Evolutionary conservation across 164 flowering plant species (phyloP).

Genomic region (Protea cynaroides): DNA sequence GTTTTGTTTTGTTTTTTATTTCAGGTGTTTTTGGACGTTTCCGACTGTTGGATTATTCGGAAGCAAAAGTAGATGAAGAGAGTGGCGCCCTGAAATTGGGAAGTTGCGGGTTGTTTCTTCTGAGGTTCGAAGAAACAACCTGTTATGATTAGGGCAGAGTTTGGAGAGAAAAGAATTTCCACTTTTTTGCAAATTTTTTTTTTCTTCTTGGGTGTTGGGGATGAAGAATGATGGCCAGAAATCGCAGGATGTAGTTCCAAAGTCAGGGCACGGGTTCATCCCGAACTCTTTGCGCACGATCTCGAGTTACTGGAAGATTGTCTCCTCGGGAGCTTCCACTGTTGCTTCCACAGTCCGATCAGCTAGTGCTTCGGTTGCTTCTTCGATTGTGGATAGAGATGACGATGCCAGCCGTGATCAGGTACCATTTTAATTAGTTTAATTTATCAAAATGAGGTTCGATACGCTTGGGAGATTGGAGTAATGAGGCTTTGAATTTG

Average conservation of each 20-base stretch:
- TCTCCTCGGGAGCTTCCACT: slow-evolving; percentile 71
- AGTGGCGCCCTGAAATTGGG: background rate
- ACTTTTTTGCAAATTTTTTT: background rate
- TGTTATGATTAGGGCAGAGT: slow-evolving; percentile 1
- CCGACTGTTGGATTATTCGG: background rate
- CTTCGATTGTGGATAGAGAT: slow-evolving; percentile 59
- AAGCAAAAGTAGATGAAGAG: background rate
- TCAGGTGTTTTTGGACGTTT: background rate
- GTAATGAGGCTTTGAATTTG: no score
- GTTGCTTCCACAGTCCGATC: slow-evolving; percentile 63
- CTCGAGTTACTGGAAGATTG: slow-evolving; percentile 59
- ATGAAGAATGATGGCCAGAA: slow-evolving; percentile 5
- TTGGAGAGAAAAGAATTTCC: background rate
- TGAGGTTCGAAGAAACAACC: slow-evolving; percentile 4
- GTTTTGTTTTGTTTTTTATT: slow-evolving; percentile 2
- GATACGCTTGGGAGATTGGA: no score
- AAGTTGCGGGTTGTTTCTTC: slow-evolving; percentile 4
- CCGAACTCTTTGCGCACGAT: slow-evolving; percentile 52
- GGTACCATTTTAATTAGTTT: slow-evolving; percentile 39
- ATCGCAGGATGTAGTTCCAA: background rate
- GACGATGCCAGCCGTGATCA: slow-evolving; percentile 41
- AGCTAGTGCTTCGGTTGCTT: slow-evolving; percentile 51
- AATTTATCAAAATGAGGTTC: no score
- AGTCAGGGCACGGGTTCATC: slow-evolving; percentile 33
- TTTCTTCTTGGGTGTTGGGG: background rate